Percentiles rank a stretch among this genome's conserved stretches.
Conservation (phyloP, 805 yeast genomes). For the Vanderwaltozyma verrucispora region DNA sequence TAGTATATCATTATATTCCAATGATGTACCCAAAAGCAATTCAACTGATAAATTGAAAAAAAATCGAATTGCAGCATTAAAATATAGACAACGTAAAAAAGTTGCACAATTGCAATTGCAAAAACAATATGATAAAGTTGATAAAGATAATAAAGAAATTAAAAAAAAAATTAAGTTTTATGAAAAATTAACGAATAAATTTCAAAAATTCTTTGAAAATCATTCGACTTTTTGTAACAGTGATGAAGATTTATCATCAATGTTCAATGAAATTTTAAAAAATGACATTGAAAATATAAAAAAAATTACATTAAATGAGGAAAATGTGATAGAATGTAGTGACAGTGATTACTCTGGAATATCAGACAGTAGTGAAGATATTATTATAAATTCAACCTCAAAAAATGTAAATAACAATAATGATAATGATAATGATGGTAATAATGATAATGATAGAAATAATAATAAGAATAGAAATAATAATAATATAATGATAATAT, state of each 20-base stretch:
- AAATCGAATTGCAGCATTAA: slow-evolving; percentile 55
- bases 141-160: slow-evolving; percentile 34
- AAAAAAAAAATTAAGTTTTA: slow-evolving; percentile 29
- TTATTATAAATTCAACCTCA: too few relatives aligned
- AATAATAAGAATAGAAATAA: too few relatives aligned
- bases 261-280: slow-evolving; percentile 25
- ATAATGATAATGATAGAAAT: too few relatives aligned
- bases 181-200: slow-evolving; percentile 26
- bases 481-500: too few relatives aligned
- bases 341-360: too few relatives aligned
- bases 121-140: slow-evolving; percentile 42
- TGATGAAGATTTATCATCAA: slow-evolving; percentile 16
- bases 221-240: slow-evolving; percentile 21
- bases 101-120: slow-evolving; percentile 58
- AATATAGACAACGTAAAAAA: slow-evolving; percentile 56
- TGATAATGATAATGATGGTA: too few relatives aligned
- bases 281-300: slow-evolving; percentile 12
- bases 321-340: too few relatives aligned
- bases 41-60: slow-evolving; percentile 45
- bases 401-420: too few relatives aligned
- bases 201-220: slow-evolving; percentile 25
- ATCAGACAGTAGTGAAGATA: slow-evolving; percentile 18
- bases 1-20: background rate
- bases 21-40: too few relatives aligned
- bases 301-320: too few relatives aligned